A percentile compares a stretch with the other conserved stretches of the same genome.
Conservation (phyloP, 2,329 filamentous ascomycete species). For the Amesomyces nigricolor region DNA sequence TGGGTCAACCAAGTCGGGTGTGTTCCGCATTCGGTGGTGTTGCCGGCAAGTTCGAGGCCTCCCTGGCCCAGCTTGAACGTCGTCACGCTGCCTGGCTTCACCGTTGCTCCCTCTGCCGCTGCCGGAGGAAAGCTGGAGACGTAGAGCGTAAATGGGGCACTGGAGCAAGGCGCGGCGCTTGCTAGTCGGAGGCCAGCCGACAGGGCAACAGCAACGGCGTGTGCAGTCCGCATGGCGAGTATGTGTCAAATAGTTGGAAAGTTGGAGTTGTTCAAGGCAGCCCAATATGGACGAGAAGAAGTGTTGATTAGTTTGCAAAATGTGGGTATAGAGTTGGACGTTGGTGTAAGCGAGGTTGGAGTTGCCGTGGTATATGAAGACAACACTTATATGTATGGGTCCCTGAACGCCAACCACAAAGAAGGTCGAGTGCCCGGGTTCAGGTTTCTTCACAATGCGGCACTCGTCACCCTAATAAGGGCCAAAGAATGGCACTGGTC, state of each 20-base stretch:
- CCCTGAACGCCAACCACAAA: not conserved
- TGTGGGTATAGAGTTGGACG: not conserved
- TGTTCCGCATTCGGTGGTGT: slow-evolving; percentile 43
- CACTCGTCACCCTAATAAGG: slow-evolving; percentile 7
- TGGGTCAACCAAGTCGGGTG: slow-evolving; percentile 58
- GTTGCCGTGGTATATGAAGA: too few species aligned
- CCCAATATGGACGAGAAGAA: not conserved
- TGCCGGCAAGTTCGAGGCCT: slow-evolving; percentile 38
- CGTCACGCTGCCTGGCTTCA: slow-evolving; percentile 4
- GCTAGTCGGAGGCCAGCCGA: slow-evolving; percentile 13
- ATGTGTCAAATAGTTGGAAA: not conserved
- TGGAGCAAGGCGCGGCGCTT: slow-evolving; percentile 6
- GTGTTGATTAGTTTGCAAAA: not conserved
- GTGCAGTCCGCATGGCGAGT: slow-evolving; percentile 14
- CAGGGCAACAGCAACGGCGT: slow-evolving; percentile 13
- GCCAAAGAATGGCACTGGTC: slow-evolving; percentile 6
- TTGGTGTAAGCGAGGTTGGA: not conserved
- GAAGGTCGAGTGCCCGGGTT: not conserved
- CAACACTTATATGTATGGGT: not conserved
- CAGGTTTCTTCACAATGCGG: not conserved
- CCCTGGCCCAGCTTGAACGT: slow-evolving; percentile 19
- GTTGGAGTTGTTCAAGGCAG: not conserved
- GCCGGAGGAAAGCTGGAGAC: slow-evolving; percentile 15
- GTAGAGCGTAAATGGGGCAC: slow-evolving; percentile 4
- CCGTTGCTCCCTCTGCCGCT: not conserved